These are phyloP conservation scores for Mangifera indica DNA, from an alignment of 345 rosid species.

Conservation along the genomic window DNA sequence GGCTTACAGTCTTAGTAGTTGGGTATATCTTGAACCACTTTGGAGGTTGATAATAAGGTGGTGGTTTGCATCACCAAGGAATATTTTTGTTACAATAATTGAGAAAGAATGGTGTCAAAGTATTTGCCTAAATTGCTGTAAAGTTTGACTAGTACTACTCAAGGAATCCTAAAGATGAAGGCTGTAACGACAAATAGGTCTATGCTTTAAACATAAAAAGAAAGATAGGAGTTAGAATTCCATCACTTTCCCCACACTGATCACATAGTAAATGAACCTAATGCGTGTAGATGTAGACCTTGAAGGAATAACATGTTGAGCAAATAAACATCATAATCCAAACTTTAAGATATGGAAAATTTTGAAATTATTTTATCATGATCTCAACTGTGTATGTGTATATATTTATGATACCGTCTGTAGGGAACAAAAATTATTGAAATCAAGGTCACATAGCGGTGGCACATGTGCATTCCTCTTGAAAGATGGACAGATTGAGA, in stretches of 20 bases:
- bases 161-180: background rate
- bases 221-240: slow-evolving; percentile 16
- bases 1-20: too few relatives aligned
- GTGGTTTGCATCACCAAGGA: too few relatives aligned
- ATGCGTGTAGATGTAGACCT: slow-evolving; percentile 9
- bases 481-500: slow-evolving; percentile 16
- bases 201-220: background rate
- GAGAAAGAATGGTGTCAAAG: slow-evolving; percentile 8
- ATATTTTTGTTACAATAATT: slow-evolving; percentile 12
- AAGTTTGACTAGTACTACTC: background rate
- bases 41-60: too few relatives aligned
- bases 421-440: slow-evolving; percentile 39
- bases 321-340: slow-evolving; percentile 13
- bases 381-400: slow-evolving; percentile 15
- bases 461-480: slow-evolving; percentile 23
- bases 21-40: too few relatives aligned
- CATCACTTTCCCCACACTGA: slow-evolving; percentile 19
- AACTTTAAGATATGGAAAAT: slow-evolving; percentile 15
- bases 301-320: background rate
- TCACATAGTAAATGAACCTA: background rate
- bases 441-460: slow-evolving; percentile 31
- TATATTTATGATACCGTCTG: slow-evolving; percentile 14
- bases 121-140: background rate
- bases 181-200: background rate
- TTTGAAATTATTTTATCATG: slow-evolving; percentile 8